phyloP scores from a whole-genome alignment of 805 yeast genomes.

The Suhomyces vadensis region DNA sequence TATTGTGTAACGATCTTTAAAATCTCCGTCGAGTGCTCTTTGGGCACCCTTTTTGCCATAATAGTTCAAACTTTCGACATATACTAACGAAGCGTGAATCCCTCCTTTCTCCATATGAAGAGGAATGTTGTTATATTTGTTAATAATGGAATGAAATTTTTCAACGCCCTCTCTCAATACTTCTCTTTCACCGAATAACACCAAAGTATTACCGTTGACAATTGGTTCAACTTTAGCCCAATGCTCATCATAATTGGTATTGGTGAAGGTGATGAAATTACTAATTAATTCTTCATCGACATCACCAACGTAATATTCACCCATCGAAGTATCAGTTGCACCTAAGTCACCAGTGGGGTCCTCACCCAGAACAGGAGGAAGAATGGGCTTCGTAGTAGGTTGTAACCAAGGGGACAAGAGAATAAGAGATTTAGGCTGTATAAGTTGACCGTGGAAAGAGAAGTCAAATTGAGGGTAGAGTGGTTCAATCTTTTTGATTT shows the following conservation, averaged over 20 bases:
- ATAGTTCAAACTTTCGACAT: constrained; percentile 37
- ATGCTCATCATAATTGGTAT: constrained; percentile 23
- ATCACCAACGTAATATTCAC: constrained; percentile 33
- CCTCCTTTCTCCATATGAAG: constrained; percentile 32
- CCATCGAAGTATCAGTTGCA: constrained; percentile 27
- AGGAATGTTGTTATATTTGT: constrained; percentile 21
- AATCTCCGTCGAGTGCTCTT: constrained; percentile 27
- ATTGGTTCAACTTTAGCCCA: constrained; percentile 30
- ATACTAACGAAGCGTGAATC: constrained; percentile 35
- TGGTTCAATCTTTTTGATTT: constrained; percentile 24
- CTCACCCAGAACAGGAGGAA: constrained; percentile 24
- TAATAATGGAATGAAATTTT: constrained; percentile 21
- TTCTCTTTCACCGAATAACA: constrained; percentile 36
- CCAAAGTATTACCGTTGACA: constrained; percentile 21
- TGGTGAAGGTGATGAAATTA: constrained; percentile 24
- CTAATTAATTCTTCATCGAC: constrained; percentile 14
- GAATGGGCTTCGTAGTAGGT: constrained; percentile 24
- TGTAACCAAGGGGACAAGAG: constrained; percentile 40
- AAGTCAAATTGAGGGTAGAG: constrained; percentile 20
- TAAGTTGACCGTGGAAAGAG: constrained; percentile 17
- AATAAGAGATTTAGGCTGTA: constrained; percentile 30
- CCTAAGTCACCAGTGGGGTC: constrained; percentile 35
- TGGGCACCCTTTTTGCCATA: constrained; percentile 20
- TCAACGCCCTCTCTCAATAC: constrained; percentile 32
- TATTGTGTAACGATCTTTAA: constrained; percentile 20